A percentile compares a stretch with the other conserved stretches of the same genome.
Evolutionary conservation across 371 early-diverging fungal species (phyloP).

Genomic region (Mortierella sp.): DNA sequence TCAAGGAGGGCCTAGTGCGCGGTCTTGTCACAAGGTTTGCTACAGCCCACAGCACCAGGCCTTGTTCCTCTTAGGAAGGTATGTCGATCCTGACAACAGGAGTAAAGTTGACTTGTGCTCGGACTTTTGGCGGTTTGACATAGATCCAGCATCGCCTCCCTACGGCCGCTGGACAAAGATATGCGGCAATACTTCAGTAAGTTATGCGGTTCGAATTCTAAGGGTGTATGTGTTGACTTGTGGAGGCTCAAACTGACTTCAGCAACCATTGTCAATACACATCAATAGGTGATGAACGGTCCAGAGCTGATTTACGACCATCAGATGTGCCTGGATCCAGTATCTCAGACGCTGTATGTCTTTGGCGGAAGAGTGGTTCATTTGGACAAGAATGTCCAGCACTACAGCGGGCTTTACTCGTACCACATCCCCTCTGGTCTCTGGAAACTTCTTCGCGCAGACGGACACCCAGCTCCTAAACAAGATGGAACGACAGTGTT

Average conservation of each 20-base stretch:
- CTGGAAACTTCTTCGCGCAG: conserved; percentile 52
- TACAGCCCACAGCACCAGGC: conserved; percentile 81
- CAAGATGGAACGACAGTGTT: conserved; percentile 61
- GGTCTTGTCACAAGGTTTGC: conserved; percentile 95
- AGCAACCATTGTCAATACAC: background rate
- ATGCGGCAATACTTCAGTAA: conserved; percentile 80
- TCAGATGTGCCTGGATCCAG: conserved; percentile 92
- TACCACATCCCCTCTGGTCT: conserved; percentile 69
- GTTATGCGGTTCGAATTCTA: background rate
- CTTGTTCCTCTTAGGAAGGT: conserved; percentile 90
- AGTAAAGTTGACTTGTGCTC: conserved; percentile 73
- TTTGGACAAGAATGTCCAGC: conserved; percentile 68
- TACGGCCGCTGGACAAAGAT: conserved; percentile 79
- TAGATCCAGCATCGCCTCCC: conserved; percentile 60
- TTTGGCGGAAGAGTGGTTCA: conserved; percentile 91
- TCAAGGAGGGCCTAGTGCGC: conserved; percentile 88
- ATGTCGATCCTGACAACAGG: conserved; percentile 82
- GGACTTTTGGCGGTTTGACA: conserved; percentile 92
- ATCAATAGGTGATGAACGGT: conserved; percentile 76
- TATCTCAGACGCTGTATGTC: conserved; percentile 79
- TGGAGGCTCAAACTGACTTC: background rate
- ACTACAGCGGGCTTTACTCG: conserved; percentile 89
- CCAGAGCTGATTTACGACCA: conserved; percentile 94
- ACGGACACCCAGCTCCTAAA: conserved; percentile 43
- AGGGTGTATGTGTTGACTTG: background rate